Conservation (phyloP, 2,329 filamentous ascomycete genomes). For the Exophiala xenobiotica region DNA sequence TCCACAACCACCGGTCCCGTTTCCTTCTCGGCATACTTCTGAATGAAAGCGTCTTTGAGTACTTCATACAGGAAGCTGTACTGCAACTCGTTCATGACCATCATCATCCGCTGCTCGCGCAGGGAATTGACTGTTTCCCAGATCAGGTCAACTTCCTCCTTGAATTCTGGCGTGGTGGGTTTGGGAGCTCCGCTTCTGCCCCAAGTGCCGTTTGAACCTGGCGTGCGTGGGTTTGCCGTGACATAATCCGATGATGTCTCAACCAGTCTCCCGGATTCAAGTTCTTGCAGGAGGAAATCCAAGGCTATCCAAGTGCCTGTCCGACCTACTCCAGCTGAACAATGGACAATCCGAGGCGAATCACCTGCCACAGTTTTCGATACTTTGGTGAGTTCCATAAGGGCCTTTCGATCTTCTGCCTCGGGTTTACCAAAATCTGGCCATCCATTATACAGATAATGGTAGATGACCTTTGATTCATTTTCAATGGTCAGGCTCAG, state of each 20-base stretch:
- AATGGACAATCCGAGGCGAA: slow-evolving; percentile 80
- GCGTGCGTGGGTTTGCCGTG: background rate
- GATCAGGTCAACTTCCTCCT: slow-evolving; percentile 64
- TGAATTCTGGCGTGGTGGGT: slow-evolving; percentile 32
- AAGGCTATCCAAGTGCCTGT: slow-evolving; percentile 94
- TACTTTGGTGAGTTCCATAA: slow-evolving; percentile 52
- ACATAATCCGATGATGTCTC: slow-evolving; percentile 15
- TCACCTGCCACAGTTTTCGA: slow-evolving; percentile 47
- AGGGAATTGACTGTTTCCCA: slow-evolving; percentile 76
- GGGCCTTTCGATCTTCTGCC: slow-evolving; percentile 50
- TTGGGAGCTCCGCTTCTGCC: slow-evolving; percentile 35
- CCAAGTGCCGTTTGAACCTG: slow-evolving; percentile 25
- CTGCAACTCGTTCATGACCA: slow-evolving; percentile 89
- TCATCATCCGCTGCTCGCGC: slow-evolving; percentile 83
- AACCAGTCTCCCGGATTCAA: slow-evolving; percentile 70
- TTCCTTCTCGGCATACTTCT: slow-evolving; percentile 51
- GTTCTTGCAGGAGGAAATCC: slow-evolving; percentile 83
- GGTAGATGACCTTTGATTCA: slow-evolving; percentile 69
- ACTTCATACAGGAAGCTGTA: slow-evolving; percentile 88
- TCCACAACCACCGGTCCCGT: slow-evolving; percentile 23
- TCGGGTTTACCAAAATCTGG: slow-evolving; percentile 83
- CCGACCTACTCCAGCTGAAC: slow-evolving; percentile 88
- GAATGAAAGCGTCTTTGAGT: slow-evolving; percentile 68
- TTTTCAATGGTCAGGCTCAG: slow-evolving; percentile 54
- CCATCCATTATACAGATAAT: slow-evolving; percentile 84